A percentile compares a stretch with the other conserved stretches of the same genome.
These are phyloP conservation scores for Rhodotorula kratochvilovae DNA, from an alignment of 768 basidiomycete species.

Conservation along the genomic window DNA sequence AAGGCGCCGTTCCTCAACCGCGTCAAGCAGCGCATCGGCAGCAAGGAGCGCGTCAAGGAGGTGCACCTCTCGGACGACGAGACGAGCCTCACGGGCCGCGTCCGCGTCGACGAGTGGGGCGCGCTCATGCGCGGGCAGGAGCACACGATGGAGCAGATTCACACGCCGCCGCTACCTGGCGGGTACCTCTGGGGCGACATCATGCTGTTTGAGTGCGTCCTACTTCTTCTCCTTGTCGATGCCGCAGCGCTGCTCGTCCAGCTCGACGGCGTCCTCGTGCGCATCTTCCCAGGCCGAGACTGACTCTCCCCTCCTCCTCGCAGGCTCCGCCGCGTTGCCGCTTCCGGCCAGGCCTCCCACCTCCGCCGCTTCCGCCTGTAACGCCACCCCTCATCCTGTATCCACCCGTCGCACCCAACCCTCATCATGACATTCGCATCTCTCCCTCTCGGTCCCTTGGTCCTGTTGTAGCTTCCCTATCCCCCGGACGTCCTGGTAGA, in stretches of 20 bases:
- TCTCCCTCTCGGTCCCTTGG: too few relatives aligned
- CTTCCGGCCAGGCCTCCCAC: not conserved
- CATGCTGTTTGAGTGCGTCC: conserved; percentile 35
- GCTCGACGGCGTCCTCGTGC: not conserved
- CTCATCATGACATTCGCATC: too few relatives aligned
- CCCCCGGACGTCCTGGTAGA: too few relatives aligned
- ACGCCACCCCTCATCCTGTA: too few relatives aligned
- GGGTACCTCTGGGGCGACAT: conserved; percentile 39
- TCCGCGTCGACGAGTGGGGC: conserved; percentile 35
- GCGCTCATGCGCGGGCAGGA: conserved; percentile 35
- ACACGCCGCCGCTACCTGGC: conserved; percentile 22
- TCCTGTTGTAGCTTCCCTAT: too few relatives aligned
- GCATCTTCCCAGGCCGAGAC: not conserved
- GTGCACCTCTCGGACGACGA: conserved; percentile 1
- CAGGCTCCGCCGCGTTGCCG: not conserved
- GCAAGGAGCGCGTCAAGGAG: conserved; percentile 16
- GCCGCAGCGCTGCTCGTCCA: not conserved
- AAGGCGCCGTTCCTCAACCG: conserved; percentile 28
- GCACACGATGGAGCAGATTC: conserved; percentile 4
- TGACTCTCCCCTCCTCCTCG: not conserved
- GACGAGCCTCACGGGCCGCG: conserved; percentile 7
- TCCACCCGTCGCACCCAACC: too few relatives aligned
- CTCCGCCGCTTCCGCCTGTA: too few relatives aligned
- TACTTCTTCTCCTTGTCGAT: not conserved
- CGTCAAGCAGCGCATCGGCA: conserved; percentile 36